Percentiles rank a stretch among this genome's conserved stretches.
These are phyloP conservation scores for Clitoria ternatea DNA, from an alignment of 306 rosid species.

Conservation along the genomic window DNA sequence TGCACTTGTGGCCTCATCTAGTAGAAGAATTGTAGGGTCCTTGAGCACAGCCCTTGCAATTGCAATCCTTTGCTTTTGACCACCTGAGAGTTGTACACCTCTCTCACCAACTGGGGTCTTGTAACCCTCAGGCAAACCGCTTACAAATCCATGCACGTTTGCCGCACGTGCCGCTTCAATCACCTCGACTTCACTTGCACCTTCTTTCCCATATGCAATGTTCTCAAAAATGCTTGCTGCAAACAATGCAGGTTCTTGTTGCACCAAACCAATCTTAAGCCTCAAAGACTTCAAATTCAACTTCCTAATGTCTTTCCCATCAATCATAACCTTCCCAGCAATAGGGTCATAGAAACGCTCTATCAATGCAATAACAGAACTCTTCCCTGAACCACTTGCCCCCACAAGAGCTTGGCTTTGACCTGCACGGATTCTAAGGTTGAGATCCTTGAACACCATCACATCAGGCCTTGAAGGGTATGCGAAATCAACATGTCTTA, in stretches of 20 bases:
- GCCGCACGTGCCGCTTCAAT: conserved; percentile 89
- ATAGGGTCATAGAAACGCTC: conserved; percentile 92
- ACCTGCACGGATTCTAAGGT: conserved; percentile 79
- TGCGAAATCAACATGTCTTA: conserved; percentile 89
- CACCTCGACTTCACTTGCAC: conserved; percentile 79
- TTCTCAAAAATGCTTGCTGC: conserved; percentile 86
- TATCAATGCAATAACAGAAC: conserved; percentile 81
- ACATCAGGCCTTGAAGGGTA: conserved; percentile 89
- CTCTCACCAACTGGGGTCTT: conserved; percentile 94
- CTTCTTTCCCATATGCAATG: conserved; percentile 94
- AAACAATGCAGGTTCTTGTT: conserved; percentile 91
- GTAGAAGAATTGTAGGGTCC: conserved; percentile 84
- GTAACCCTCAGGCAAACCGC: conserved; percentile 87
- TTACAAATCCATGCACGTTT: conserved; percentile 78
- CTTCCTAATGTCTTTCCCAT: conserved; percentile 83
- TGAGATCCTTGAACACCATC: conserved; percentile 85
- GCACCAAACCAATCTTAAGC: conserved; percentile 86
- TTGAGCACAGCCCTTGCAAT: conserved; percentile 95
- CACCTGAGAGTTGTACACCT: conserved; percentile 96
- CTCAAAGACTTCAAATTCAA: conserved; percentile 74
- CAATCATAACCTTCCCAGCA: conserved; percentile 88
- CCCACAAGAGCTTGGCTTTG: conserved; percentile 97
- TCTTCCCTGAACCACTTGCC: conserved; percentile 96
- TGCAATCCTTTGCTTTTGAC: conserved; percentile 94
- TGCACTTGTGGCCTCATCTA: conserved; percentile 97